Evolutionary conservation across 129 eudicot genomes (phyloP).

Genomic region (Pseudognaphalium luteoalbum): DNA sequence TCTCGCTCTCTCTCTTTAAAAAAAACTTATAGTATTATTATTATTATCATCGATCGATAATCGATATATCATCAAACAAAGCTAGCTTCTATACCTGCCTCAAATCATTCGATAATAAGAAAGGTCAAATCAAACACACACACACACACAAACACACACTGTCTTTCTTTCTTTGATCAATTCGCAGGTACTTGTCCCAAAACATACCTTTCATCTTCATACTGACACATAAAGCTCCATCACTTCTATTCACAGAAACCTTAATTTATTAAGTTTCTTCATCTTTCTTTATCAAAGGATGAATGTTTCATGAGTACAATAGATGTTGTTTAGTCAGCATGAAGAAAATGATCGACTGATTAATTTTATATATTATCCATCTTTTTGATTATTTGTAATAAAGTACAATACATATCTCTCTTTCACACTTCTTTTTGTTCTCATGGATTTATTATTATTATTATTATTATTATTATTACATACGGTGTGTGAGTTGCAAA

Average conservation of each 20-base stretch:
- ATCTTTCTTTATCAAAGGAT: slow-evolving; percentile 3
- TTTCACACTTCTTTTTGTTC: background rate
- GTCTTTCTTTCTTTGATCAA: slow-evolving; percentile 46
- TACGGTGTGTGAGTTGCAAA: background rate
- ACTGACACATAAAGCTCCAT: slow-evolving; percentile 23
- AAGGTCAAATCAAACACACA: slow-evolving; percentile 66
- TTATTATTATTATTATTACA: too few relatives aligned
- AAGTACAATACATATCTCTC: background rate
- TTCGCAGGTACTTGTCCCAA: slow-evolving; percentile 43
- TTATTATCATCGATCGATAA: background rate
- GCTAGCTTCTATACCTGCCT: slow-evolving; percentile 31
- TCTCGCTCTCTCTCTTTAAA: slow-evolving; percentile 23
- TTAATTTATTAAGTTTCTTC: background rate
- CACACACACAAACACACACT: slow-evolving; percentile 36
- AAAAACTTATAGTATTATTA: slow-evolving; percentile 24
- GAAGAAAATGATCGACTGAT: background rate
- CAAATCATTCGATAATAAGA: slow-evolving; percentile 81
- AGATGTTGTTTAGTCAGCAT: slow-evolving; percentile 19
- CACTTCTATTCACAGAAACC: background rate
- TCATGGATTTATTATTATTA: too few relatives aligned
- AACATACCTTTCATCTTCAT: slow-evolving; percentile 6
- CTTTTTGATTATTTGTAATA: background rate
- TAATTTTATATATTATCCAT: slow-evolving; percentile 14
- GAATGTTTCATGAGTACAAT: background rate
- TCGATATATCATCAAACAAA: slow-evolving; percentile 37